phyloP scores from a whole-genome alignment of 1,139 yeast genomes.

The Sugiyamaella castrensis region DNA sequence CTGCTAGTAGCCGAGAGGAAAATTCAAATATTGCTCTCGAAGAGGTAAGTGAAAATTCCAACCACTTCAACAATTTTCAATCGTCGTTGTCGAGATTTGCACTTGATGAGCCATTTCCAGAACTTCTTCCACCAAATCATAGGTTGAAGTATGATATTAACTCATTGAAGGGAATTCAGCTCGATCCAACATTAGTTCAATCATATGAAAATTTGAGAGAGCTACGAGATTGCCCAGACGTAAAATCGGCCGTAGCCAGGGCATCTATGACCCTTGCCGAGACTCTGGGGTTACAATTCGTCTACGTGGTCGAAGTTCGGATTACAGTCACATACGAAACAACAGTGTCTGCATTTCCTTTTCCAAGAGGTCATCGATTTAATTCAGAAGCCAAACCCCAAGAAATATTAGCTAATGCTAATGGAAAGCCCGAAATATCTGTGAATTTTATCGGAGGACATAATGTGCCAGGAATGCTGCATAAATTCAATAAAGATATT shows the following conservation, averaged over 20 bases:
- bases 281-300: conserved; percentile 46
- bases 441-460: conserved; percentile 42
- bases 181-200: conserved; percentile 27
- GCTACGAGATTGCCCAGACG: conserved; percentile 43
- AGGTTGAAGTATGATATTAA: conserved; percentile 17
- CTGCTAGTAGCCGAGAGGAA: conserved; percentile 13
- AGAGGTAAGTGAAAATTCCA: background rate
- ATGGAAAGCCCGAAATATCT: conserved; percentile 2
- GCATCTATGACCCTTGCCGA: conserved; percentile 44
- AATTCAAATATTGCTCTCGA: background rate
- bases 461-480: conserved; percentile 38
- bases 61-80: background rate
- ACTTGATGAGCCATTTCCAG: conserved; percentile 3
- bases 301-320: conserved; percentile 56
- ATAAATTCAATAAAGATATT: conserved; percentile 44
- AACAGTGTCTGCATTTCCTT: conserved; percentile 3
- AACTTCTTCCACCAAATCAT: conserved; percentile 17
- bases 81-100: background rate
- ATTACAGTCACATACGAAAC: conserved; percentile 26
- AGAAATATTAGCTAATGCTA: background rate
- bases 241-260: conserved; percentile 29
- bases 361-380: conserved; percentile 6
- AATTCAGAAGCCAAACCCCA: background rate
- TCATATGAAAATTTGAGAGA: conserved; percentile 42
- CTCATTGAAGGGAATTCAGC: conserved; percentile 22